A percentile compares a stretch with the other conserved stretches of the same genome.
These are phyloP conservation scores for Cornus suecica DNA, from an alignment of 148 eudicot genomes.

Conservation along the genomic window DNA sequence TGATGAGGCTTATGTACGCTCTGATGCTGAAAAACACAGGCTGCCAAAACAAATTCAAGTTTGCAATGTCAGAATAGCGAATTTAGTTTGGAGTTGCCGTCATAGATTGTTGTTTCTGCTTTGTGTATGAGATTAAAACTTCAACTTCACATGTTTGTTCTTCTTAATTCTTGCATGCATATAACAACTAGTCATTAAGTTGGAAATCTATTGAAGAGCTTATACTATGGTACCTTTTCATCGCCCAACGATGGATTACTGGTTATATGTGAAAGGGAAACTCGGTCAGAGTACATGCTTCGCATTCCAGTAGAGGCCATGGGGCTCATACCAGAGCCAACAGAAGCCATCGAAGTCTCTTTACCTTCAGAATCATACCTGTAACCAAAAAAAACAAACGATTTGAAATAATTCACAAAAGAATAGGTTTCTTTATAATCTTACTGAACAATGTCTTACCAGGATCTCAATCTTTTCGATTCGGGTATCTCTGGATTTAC, in stretches of 20 bases:
- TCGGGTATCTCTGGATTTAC: constrained; percentile 84
- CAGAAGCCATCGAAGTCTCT: constrained; percentile 77
- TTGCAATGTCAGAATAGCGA: constrained; percentile 14
- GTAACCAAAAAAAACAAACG: constrained; percentile 6
- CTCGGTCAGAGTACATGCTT: constrained; percentile 72
- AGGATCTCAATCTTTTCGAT: constrained; percentile 65
- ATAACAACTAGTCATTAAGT: neutral
- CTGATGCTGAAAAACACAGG: constrained; percentile 73
- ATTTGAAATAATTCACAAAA: neutral
- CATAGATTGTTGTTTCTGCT: neutral
- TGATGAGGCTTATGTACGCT: constrained; percentile 72
- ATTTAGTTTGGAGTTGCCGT: neutral
- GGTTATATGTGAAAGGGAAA: constrained; percentile 60
- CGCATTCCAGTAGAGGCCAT: constrained; percentile 41
- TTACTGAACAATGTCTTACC: constrained; percentile 34
- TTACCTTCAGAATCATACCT: constrained; percentile 95
- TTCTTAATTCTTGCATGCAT: neutral
- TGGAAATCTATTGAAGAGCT: neutral
- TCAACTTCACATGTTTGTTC: neutral
- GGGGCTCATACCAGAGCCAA: constrained; percentile 74
- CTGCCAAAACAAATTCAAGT: constrained; percentile 32
- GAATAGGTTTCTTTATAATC: neutral
- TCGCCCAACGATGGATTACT: constrained; percentile 72
- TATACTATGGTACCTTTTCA: constrained; percentile 56
- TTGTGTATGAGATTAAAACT: neutral